These are phyloP conservation scores for Pyronema domesticum DNA, from an alignment of 495 filamentous ascomycete species.

Conservation along the genomic window DNA sequence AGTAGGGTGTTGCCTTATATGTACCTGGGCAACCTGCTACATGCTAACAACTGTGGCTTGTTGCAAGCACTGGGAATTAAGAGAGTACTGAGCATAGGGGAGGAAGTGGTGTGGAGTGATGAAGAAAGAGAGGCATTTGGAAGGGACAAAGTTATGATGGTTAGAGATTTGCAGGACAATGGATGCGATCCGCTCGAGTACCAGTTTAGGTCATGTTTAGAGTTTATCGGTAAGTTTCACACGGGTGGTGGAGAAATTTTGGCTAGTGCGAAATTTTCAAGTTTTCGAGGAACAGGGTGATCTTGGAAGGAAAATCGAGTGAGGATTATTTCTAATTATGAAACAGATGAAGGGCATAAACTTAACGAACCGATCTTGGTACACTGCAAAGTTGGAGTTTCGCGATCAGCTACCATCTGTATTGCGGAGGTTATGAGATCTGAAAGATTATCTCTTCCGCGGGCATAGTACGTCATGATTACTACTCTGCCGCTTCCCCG, in stretches of 20 bases:
- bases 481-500: neutral
- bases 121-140: constrained; percentile 51
- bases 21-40: constrained; percentile 81
- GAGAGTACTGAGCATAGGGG: constrained; percentile 85
- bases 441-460: constrained; percentile 61
- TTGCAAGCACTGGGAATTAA: constrained; percentile 62
- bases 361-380: constrained; percentile 77
- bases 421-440: constrained; percentile 93
- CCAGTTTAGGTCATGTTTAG: constrained; percentile 71
- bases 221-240: constrained; percentile 65
- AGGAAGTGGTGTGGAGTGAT: constrained; percentile 62
- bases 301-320: too few species aligned
- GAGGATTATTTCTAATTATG: neutral
- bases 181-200: constrained; percentile 80
- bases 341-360: constrained; percentile 50
- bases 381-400: constrained; percentile 92
- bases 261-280: too few species aligned
- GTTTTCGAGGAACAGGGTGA: too few species aligned
- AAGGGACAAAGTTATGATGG: constrained; percentile 51
- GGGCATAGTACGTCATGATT: constrained; percentile 51
- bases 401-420: constrained; percentile 87
- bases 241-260: neutral
- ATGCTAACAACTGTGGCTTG: constrained; percentile 82
- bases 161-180: constrained; percentile 85
- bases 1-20: constrained; percentile 82